Evolutionary conservation across 2,329 filamentous ascomycete species (phyloP).

Genomic region (Alternaria atra): DNA sequence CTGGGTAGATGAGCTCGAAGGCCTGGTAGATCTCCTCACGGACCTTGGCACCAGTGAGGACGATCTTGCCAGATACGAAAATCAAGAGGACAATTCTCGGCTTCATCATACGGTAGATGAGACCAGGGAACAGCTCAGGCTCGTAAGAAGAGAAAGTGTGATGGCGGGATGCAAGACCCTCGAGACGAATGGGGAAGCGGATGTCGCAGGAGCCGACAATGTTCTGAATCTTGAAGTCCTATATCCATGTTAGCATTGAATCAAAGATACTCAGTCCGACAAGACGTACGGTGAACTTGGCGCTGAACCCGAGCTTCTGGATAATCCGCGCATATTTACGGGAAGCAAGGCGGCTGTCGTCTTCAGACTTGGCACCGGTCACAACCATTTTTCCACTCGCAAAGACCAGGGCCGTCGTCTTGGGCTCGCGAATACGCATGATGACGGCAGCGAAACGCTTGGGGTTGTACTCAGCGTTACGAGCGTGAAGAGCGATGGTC

Average conservation of each 20-base stretch:
- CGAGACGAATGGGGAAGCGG: constrained; percentile 97
- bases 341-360: constrained; percentile 95
- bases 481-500: constrained; percentile 97
- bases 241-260: constrained; percentile 26
- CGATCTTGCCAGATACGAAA: constrained; percentile 98
- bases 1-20: constrained; percentile 49
- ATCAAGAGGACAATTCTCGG: constrained; percentile 98
- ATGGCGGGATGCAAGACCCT: constrained; percentile 94
- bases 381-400: constrained; percentile 99
- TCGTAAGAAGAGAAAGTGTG: constrained; percentile 97
- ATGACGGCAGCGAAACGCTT: constrained; percentile 99
- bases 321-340: constrained; percentile 99
- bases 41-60: constrained; percentile 96
- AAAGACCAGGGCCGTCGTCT: constrained; percentile 98
- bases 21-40: constrained; percentile 82
- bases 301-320: constrained; percentile 99
- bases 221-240: constrained; percentile 95
- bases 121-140: constrained; percentile 96
- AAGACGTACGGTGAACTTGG: constrained; percentile 79
- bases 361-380: constrained; percentile 96
- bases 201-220: constrained; percentile 99
- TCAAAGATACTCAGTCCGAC: constrained; percentile 20
- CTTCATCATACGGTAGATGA: constrained; percentile 99
- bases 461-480: constrained; percentile 98
- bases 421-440: constrained; percentile 99